These are phyloP conservation scores for Nannochloris sp. DNA, from an alignment of 139 green algal species.

Conservation along the genomic window DNA sequence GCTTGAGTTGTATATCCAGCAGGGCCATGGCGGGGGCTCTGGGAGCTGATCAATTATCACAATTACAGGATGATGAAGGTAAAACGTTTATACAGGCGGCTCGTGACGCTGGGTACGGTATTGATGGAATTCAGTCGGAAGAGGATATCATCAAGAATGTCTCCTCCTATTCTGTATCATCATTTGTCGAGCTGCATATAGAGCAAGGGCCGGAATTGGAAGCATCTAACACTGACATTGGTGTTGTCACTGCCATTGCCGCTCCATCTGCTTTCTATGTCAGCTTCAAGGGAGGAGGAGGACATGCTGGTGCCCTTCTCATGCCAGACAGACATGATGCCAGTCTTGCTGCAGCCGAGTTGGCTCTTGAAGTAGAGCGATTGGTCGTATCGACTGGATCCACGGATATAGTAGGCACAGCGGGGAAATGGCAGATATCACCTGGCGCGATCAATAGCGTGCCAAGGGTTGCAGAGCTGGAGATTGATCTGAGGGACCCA, in stretches of 20 bases:
- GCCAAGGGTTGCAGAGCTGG: constrained; percentile 47
- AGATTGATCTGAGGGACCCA: constrained; percentile 72
- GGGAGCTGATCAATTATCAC: constrained; percentile 34
- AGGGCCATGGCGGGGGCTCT: constrained; percentile 63
- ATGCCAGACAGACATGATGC: constrained; percentile 64
- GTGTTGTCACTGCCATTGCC: constrained; percentile 89
- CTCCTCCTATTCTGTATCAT: constrained; percentile 14
- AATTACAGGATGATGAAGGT: constrained; percentile 60
- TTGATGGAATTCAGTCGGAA: constrained; percentile 10
- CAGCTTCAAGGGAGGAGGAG: constrained; percentile 39
- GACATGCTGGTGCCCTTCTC: constrained; percentile 35
- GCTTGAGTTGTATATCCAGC: constrained; percentile 75
- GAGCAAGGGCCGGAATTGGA: constrained; percentile 89
- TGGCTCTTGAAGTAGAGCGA: constrained; percentile 69
- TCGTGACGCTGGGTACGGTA: constrained; percentile 30
- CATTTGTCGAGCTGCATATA: constrained; percentile 98
- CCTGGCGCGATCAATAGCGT: constrained; percentile 89
- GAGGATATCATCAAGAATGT: background rate
- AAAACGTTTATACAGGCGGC: constrained; percentile 73
- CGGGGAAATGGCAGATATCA: constrained; percentile 54
- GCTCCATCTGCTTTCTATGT: constrained; percentile 75
- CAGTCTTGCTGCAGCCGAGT: constrained; percentile 76
- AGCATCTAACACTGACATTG: constrained; percentile 60
- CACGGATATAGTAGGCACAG: constrained; percentile 79
- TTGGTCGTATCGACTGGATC: constrained; percentile 18